These are phyloP conservation scores for Saitozyma sp. DNA, from an alignment of 768 basidiomycete species.

Conservation along the genomic window DNA sequence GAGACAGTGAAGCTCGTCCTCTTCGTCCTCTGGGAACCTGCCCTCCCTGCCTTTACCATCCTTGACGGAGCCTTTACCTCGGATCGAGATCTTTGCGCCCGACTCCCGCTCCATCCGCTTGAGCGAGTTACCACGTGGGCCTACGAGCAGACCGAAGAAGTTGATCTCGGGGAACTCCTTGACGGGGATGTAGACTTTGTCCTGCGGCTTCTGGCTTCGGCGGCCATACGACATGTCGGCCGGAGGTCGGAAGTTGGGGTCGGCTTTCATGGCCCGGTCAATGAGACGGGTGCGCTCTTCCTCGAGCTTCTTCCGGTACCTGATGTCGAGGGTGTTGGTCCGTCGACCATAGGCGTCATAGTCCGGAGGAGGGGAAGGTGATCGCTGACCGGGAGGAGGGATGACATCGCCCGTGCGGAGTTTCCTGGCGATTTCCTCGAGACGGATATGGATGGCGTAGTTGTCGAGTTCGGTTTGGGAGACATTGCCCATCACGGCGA, in stretches of 20 bases:
- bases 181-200: constrained; percentile 99
- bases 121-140: constrained; percentile 96
- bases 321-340: constrained; percentile 97
- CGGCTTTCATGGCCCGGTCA: constrained; percentile 94
- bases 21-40: constrained; percentile 91
- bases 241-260: constrained; percentile 96
- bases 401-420: constrained; percentile 90
- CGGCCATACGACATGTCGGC: constrained; percentile 90
- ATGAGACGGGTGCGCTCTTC: constrained; percentile 78
- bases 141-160: constrained; percentile 96
- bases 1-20: constrained; percentile 98
- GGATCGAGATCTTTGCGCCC: constrained; percentile 96
- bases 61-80: constrained; percentile 97
- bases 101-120: constrained; percentile 99
- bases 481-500: constrained; percentile 85
- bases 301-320: constrained; percentile 82
- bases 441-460: constrained; percentile 90
- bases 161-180: constrained; percentile 99
- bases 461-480: constrained; percentile 95
- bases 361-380: constrained; percentile 93
- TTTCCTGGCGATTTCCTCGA: constrained; percentile 97
- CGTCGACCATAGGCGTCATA: constrained; percentile 97
- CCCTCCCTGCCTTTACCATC: constrained; percentile 96
- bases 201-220: constrained; percentile 79
- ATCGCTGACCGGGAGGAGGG: constrained; percentile 91